Evolutionary conservation across 495 filamentous ascomycete genomes (phyloP), one percentile per base, ranked within the genome.

Genomic region (Tuber brumale): DNA sequence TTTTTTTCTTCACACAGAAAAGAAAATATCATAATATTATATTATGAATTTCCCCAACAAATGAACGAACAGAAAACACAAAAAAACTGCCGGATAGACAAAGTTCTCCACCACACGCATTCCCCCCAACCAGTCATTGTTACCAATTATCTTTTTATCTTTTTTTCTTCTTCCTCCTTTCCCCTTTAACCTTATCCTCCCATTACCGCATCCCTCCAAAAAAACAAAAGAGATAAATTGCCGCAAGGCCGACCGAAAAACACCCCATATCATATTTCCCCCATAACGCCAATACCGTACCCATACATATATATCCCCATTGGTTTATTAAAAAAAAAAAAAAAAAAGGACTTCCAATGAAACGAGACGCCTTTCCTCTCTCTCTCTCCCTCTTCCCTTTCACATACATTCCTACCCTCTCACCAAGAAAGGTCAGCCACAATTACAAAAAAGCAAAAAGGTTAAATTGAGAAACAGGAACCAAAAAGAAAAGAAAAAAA

Each of bases 51-150:
- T 10, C n/a, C 16, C 27, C n/a, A 31, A 66, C 57, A 66, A 66
- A 66, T 66, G 57, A 66, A 31, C 31, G 3, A 31, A 31, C 27
- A 31, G 12, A 18, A 66, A 66, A 66, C 57, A 31, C 16, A 7
- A 77, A 76, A 71, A 76, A 74, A 35, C 45, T 70, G 73, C 27
- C 61, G 57, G 75, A 35, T 37, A 71, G 61, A 75, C 71, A 42
- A 76, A 75, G 72, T 71, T 31, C 27, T 66, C 57, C 57, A 57
- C 23, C 48, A 66, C n/a, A 66, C 14, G 57, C 57, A 66, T 31
- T 31, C 3, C 12, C 10, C 10, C 57, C 4, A 66, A 12, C 57
- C 57, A 66, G 31, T n/a, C 57, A 31, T 66, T 31, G 6, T 18
- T 7, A 31, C 27, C 57, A 66, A 66, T 31, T 31, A 18, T 4